These are phyloP conservation scores for Phytophthora capsici DNA, from an alignment of 352 stramenopile species.

Conservation along the genomic window DNA sequence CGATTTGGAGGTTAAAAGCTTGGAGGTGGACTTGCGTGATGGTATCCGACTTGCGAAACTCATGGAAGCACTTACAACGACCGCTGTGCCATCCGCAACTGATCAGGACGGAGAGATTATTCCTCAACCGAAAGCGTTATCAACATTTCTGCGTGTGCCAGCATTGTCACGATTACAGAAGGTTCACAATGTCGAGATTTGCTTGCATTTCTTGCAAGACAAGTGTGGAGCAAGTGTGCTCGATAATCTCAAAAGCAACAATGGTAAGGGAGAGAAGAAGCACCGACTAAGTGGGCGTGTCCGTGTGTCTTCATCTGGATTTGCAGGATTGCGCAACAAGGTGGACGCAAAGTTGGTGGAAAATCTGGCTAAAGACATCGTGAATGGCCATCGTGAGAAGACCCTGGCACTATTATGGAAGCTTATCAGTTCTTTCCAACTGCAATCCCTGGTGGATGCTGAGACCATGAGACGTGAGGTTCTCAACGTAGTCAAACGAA, in stretches of 20 bases:
- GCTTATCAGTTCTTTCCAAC: constrained; percentile 92
- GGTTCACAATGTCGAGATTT: constrained; percentile 96
- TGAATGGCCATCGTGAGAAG: constrained; percentile 95
- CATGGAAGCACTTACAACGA: constrained; percentile 90
- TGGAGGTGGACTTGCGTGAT: constrained; percentile 96
- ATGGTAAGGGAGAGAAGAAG: constrained; percentile 15
- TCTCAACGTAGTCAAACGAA: constrained; percentile 60
- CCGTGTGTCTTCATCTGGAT: constrained; percentile 45
- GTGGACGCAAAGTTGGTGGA: constrained; percentile 68
- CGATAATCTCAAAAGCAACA: constrained; percentile 53
- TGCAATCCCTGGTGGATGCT: constrained; percentile 87
- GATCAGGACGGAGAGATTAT: constrained; percentile 2
- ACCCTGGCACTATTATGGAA: constrained; percentile 96
- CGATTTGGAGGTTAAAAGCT: constrained; percentile 91
- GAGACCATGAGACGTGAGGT: constrained; percentile 85
- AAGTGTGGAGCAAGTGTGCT: constrained; percentile 69
- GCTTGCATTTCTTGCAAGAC: constrained; percentile 83
- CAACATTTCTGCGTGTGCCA: constrained; percentile 91
- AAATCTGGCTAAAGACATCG: constrained; percentile 92
- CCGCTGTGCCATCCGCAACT: constrained; percentile 10
- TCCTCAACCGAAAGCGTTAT: constrained; percentile 43
- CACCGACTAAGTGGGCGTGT: constrained; percentile 30
- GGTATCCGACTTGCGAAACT: constrained; percentile 93
- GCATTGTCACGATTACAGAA: constrained; percentile 96
- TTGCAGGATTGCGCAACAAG: constrained; percentile 55